phyloP scores from a whole-genome alignment of 1,284 basidiomycete genomes.

The Boletus smithii region DNA sequence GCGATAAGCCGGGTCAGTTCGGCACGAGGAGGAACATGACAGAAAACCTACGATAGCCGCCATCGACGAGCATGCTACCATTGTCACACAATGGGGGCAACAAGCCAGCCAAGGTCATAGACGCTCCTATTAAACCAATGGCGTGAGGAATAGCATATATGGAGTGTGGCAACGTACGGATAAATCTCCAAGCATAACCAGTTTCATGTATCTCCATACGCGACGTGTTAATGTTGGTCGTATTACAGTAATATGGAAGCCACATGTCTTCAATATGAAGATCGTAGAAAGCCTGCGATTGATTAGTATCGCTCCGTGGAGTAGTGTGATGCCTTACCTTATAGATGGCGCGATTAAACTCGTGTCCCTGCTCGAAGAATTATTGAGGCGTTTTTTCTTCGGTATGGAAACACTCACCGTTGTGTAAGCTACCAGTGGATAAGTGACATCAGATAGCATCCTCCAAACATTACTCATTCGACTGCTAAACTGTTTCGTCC shows the following conservation, averaged over 20 bases:
- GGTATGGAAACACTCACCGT: conserved; percentile 59
- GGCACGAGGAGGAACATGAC: neutral
- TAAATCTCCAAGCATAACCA: conserved; percentile 91
- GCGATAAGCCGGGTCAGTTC: conserved; percentile 5
- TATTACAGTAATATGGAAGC: conserved; percentile 98
- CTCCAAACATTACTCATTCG: conserved; percentile 95
- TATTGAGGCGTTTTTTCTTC: conserved; percentile 16
- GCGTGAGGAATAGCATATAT: neutral
- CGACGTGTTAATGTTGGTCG: conserved; percentile 97
- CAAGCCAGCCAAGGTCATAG: conserved; percentile 96
- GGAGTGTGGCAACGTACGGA: conserved; percentile 50
- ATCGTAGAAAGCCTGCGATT: conserved; percentile 79
- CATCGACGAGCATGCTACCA: conserved; percentile 91
- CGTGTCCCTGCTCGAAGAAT: conserved; percentile 64
- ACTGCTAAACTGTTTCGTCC: conserved; percentile 90
- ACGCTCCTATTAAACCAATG: conserved; percentile 60
- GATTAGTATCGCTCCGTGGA: conserved; percentile 6
- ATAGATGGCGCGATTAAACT: conserved; percentile 84
- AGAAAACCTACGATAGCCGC: conserved; percentile 74
- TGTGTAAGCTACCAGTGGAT: conserved; percentile 96
- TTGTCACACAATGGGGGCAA: conserved; percentile 94
- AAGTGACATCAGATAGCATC: conserved; percentile 92
- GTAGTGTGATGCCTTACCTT: conserved; percentile 47
- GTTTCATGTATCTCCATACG: conserved; percentile 97
- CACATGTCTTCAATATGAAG: conserved; percentile 99